These are phyloP conservation scores for Leptosphaerulina australis DNA, from an alignment of 2,329 filamentous ascomycete genomes.

Conservation along the genomic window DNA sequence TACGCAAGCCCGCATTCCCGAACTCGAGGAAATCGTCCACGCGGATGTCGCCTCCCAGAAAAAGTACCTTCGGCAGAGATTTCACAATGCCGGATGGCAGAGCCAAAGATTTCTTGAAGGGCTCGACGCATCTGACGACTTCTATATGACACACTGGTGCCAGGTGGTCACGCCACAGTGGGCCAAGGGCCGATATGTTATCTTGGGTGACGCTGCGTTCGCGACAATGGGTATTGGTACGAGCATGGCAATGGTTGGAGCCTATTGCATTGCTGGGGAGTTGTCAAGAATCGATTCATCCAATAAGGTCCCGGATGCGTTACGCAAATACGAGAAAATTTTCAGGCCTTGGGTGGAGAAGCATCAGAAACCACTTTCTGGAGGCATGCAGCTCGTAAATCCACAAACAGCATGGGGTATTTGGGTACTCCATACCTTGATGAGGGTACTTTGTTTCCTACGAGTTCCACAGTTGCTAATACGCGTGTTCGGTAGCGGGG, in stretches of 20 bases:
- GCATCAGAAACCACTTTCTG: constrained; percentile 13
- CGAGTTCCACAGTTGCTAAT: constrained; percentile 6
- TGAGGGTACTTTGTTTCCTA: constrained; percentile 17
- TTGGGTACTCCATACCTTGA: constrained; percentile 23
- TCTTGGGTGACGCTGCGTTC: constrained; percentile 61
- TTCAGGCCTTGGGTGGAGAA: constrained; percentile 28
- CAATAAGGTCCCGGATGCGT: constrained; percentile 26
- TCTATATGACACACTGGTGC: constrained; percentile 55
- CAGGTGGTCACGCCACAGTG: constrained; percentile 55
- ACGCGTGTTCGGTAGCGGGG: constrained; percentile 5
- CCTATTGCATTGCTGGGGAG: constrained; percentile 50
- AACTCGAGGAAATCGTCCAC: constrained; percentile 24
- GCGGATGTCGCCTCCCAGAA: constrained; percentile 52
- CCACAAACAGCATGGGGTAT: constrained; percentile 43
- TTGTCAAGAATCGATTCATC: constrained; percentile 31
- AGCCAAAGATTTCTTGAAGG: constrained; percentile 51
- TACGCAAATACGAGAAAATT: constrained; percentile 30
- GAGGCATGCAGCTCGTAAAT: constrained; percentile 33
- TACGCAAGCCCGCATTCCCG: constrained; percentile 15
- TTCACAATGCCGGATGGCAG: constrained; percentile 55
- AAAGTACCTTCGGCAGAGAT: constrained; percentile 41
- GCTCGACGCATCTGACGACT: constrained; percentile 52
- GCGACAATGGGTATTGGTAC: constrained; percentile 41
- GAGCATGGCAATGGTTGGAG: constrained; percentile 47
- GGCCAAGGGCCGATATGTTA: constrained; percentile 56